Evolutionary conservation across 306 rosid species (phyloP), one percentile per base, ranked within the genome.

Genomic region (Malus orientalis): DNA sequence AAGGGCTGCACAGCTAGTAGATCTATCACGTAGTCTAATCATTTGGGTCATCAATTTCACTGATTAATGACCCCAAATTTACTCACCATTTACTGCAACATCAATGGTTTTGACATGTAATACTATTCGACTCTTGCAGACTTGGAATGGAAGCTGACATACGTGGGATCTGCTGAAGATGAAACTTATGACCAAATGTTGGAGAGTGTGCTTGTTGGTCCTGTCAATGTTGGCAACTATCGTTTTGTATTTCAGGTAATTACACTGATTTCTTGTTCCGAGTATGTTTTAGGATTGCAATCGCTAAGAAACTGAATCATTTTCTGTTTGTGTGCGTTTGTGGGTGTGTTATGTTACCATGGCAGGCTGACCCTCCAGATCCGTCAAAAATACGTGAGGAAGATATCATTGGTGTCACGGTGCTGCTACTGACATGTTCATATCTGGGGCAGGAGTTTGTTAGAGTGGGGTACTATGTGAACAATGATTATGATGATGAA

Each of bases 151-250:
- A 92, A 94, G 84, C 98, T 94, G 68, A 90, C 81, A 61, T 94
- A 94, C 32, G 98, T 94, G 44, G 97, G 97, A 69, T 92, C 97
- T 75, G 96, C 97, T 32, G 97, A 92, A 85, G 97, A 92, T 79
- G 97, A 92, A 86, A 94, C 92, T 0, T 94, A 92, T 76, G 98
- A 94, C 76, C 98, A 94, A 79, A 82, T 90, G 30, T 61, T 93
- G 49, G 98, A 93, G 84, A 91, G 98, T 73, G 97, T 93, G 6
- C 95, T 94, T 51, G 98, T 94, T 73, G 96, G 97, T 79, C 97
- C 95, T 54, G 95, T 92, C 75, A 94, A 94, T 76, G 92, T 94
- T 72, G 98, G 97, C 63, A 94, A 94, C 81, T 94, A 90, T 73
- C 91, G 93, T 60, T 94, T 94, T 81, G 91, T 90, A 33, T 87